Evolutionary conservation across 306 rosid species (phyloP).

Genomic region (Vigna hirtella): DNA sequence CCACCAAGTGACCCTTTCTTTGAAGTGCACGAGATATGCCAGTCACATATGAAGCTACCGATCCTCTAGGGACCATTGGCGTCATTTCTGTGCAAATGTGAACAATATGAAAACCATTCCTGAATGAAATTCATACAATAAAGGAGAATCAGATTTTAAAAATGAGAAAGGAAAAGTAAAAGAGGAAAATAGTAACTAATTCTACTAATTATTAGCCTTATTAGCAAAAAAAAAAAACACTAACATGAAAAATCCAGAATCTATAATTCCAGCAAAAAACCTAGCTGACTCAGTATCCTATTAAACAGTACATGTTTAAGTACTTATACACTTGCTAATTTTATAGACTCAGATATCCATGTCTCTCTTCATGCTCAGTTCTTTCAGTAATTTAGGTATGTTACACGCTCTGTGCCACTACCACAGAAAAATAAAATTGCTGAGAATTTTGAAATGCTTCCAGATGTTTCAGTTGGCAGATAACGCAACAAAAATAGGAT

Average conservation of each 20-base stretch:
- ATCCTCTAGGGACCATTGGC: conserved; percentile 76
- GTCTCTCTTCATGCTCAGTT: conserved; percentile 4
- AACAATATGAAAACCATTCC: conserved; percentile 78
- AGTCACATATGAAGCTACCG: conserved; percentile 82
- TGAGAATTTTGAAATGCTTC: conserved; percentile 6
- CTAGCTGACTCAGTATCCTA: conserved; percentile 11
- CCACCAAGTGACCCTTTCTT: conserved; percentile 87
- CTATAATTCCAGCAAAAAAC: not conserved
- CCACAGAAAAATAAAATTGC: not conserved
- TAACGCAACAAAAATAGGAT: not conserved
- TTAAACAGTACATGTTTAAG: not conserved
- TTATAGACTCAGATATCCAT: conserved; percentile 10
- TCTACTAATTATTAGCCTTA: conserved; percentile 1
- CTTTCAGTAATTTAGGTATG: conserved; percentile 20
- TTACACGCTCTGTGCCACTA: not conserved
- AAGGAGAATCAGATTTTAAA: conserved; percentile 45
- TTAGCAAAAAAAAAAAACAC: not conserved
- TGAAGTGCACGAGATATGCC: conserved; percentile 89
- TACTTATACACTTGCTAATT: conserved; percentile 17
- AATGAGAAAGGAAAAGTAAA: conserved; percentile 17
- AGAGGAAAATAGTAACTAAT: not conserved
- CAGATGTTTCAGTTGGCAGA: not conserved
- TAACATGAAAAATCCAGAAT: conserved; percentile 22
- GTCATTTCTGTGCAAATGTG: conserved; percentile 94
- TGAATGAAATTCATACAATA: conserved; percentile 52